Base-by-base conservation (phyloP, 169 alveolate species). In the Cryptosporidium muris region DNA sequence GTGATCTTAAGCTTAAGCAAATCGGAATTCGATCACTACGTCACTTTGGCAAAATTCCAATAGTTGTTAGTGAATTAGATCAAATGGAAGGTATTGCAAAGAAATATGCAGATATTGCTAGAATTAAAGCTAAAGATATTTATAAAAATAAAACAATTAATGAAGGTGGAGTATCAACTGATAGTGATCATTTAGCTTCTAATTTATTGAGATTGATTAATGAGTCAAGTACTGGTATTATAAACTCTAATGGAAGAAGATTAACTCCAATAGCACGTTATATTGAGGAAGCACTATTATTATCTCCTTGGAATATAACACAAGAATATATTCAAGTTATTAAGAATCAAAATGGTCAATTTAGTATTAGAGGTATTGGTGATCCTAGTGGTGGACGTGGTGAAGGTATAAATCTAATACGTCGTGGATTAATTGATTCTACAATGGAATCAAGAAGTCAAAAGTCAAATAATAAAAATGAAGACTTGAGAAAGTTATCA, bases 351-450 rank as follows among this genome's bases (percentile, higher is more conserved):
- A 95, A 94, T 52, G 95, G 95, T 0, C 96, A 93, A 88, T 93
- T 93, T 66, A 81, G 92, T 49, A 81, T 93, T 37, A 65, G 82
- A 34, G 96, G 96, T 3, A 67, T 89, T 38, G 96, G 94, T 1
- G 96, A 93, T 60, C 96, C 96, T 11, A 89, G 94, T n/a, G 95
- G 96, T 58, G 95, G 95, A 16, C 54, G 96, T 6, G 96, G 96
- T n/a, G 95, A 92, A 63, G 96, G 94, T 25, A 80, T 93, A 11
- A 91, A 90, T 66, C 82, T 93, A 45, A 67, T 93, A 40, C 91
- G 91, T 80, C 66, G 94, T 8, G 93, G 91, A 64, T 88, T 66
- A 2, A 62, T 47, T 16, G 92, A 68, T 80, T 82, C 88, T 37
- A 66, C 66, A 48, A 68, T 60, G 37, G 74, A 67, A 37, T 58